Base-by-base conservation (phyloP, 2,329 filamentous ascomycete genomes). In the Xylaria sp. region DNA sequence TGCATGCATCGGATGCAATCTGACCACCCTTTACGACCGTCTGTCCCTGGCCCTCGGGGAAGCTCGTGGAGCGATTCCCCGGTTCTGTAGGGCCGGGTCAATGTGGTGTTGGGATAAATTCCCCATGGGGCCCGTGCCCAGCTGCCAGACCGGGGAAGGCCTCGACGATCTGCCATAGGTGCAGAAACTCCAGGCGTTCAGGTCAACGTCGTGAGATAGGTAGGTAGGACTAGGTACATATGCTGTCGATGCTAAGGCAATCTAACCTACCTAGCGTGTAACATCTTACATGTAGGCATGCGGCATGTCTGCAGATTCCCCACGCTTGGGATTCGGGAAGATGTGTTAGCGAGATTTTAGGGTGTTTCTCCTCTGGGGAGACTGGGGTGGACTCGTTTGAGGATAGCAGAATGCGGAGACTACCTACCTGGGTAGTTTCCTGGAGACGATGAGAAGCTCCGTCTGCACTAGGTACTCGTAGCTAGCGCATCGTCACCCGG, bases 1-100 rank as follows among this genome's bases (percentile, higher is more conserved):
- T 64, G 59, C 60, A 67, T 67, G 55, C 59, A 57, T 67, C 54
- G 34, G 53, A 60, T 63, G 62, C 59, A 39, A 60, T 65, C 64
- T 57, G 63, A 64, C 52, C 34, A 51, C 47, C 23, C 52, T 35
- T 35, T 18, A 19, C 8, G n/a, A 44, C 42, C 18, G 47, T 48
- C n/a, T 18, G 44, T 37, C 54, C 10, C 39, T 48, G 35, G 19
- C 49, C 37, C 34, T 46, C 34, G 3, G 52, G 46, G 13, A 10
- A 42, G 9, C 9, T 13, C 13, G 42, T 54, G 39, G 46, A 19
- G 55, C 42, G 23, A 55, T 50, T 13, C 35, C 51, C 30, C 54
- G 23, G 30, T 35, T 13, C 34, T 50, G 13, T 11, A 46, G 59
- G 46, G 55, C 47, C 47, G 53, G 59, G 11, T 11, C 51, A 54